phyloP scores from a whole-genome alignment of 192 early-diverging fungal genomes.

The Thamnidium elegans region DNA sequence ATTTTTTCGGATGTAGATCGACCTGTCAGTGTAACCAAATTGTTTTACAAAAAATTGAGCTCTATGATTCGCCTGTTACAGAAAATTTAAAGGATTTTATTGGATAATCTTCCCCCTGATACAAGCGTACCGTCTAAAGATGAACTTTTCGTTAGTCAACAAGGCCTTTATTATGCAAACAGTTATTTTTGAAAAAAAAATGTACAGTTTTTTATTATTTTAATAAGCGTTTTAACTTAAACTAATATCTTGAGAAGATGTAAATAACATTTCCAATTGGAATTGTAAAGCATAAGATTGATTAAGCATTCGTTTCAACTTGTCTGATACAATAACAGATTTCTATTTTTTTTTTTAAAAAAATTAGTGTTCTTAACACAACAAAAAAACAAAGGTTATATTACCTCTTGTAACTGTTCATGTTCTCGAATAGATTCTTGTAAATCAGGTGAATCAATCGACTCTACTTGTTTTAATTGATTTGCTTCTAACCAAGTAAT shows the following conservation, averaged over 20 bases:
- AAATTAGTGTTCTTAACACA: neutral
- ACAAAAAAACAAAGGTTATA: neutral
- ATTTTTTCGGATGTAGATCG: no score
- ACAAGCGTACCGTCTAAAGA: no score
- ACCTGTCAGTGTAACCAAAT: no score
- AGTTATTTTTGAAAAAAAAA: no score
- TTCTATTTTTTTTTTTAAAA: constrained; percentile 8
- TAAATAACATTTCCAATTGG: constrained; percentile 26
- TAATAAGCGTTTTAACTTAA: neutral
- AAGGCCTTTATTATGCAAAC: no score
- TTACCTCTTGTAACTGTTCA: constrained; percentile 10
- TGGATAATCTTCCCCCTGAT: no score
- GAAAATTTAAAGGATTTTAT: no score
- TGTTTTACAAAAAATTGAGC: no score
- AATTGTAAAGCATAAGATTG: constrained; percentile 32
- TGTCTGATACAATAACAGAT: constrained; percentile 7
- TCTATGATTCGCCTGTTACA: no score
- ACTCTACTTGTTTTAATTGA: neutral
- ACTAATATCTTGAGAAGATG: constrained; percentile 13
- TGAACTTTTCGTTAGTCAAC: no score
- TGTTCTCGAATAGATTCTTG: constrained; percentile 3
- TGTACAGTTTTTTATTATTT: no score
- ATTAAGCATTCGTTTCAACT: constrained; percentile 21
- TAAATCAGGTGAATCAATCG: neutral
- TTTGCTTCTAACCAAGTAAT: constrained; percentile 10